A percentile compares a stretch with the other conserved stretches of the same genome.
These are phyloP conservation scores for Kwoniella europaea DNA, from an alignment of 768 basidiomycete genomes.

Conservation along the genomic window DNA sequence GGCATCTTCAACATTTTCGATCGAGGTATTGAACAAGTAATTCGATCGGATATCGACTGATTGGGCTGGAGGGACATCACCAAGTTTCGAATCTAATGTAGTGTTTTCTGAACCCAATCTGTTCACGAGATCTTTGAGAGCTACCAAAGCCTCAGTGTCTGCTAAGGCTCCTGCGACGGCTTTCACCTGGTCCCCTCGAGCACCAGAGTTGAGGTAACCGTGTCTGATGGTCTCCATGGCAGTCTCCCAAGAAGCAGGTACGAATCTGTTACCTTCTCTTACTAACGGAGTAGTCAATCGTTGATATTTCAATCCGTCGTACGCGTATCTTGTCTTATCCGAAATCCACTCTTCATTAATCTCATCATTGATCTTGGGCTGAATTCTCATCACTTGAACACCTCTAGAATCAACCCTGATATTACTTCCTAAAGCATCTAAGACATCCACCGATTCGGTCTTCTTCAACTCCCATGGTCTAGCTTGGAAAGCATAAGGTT, in stretches of 20 bases:
- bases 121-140: slow-evolving; percentile 91
- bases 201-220: slow-evolving; percentile 80
- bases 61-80: slow-evolving; percentile 71
- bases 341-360: slow-evolving; percentile 99
- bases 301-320: slow-evolving; percentile 94
- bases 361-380: slow-evolving; percentile 94
- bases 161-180: slow-evolving; percentile 90
- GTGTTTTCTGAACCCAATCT: slow-evolving; percentile 94
- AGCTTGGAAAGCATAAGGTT: slow-evolving; percentile 97
- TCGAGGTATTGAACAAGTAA: slow-evolving; percentile 93
- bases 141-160: slow-evolving; percentile 90
- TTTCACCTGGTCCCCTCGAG: slow-evolving; percentile 88
- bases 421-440: slow-evolving; percentile 95
- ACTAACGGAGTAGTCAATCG: slow-evolving; percentile 89
- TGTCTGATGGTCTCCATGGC: slow-evolving; percentile 76
- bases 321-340: slow-evolving; percentile 97
- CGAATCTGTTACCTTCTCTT: slow-evolving; percentile 89
- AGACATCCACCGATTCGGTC: slow-evolving; percentile 92
- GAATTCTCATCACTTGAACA: slow-evolving; percentile 94
- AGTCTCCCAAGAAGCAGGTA: slow-evolving; percentile 86
- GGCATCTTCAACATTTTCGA: slow-evolving; percentile 86
- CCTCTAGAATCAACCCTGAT: slow-evolving; percentile 95
- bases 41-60: slow-evolving; percentile 91
- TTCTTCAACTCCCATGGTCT: slow-evolving; percentile 98
- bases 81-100: slow-evolving; percentile 73